Evolutionary conservation across 1,139 yeast genomes (phyloP).

Genomic region (Pichia sp.): DNA sequence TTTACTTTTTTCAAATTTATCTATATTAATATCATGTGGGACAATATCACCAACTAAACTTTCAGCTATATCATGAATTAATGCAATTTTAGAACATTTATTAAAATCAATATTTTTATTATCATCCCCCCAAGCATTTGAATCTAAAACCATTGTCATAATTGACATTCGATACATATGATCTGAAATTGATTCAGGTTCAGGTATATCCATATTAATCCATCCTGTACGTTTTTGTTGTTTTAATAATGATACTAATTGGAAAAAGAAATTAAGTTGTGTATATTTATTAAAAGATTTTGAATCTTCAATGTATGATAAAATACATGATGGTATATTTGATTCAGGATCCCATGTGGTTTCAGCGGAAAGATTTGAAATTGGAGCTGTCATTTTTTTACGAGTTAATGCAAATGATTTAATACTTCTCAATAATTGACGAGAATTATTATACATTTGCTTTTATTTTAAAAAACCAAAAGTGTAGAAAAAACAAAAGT

Average conservation of each 20-base stretch:
- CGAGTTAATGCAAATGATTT: too few relatives aligned
- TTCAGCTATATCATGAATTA: constrained; percentile 94
- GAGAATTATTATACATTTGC: too few relatives aligned
- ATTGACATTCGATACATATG: constrained; percentile 97
- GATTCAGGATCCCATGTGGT: constrained; percentile 52
- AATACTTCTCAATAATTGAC: too few relatives aligned
- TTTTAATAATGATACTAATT: constrained; percentile 70
- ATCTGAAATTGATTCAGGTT: constrained; percentile 76
- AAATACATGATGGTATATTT: constrained; percentile 50
- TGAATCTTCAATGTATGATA: constrained; percentile 32
- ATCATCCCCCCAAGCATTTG: constrained; percentile 31
- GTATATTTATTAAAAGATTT: constrained; percentile 14
- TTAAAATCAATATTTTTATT: constrained; percentile 22
- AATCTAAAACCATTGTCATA: constrained; percentile 66
- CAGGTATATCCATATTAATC: constrained; percentile 67
- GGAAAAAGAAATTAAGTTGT: constrained; percentile 57
- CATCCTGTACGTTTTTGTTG: constrained; percentile 89
- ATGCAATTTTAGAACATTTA: constrained; percentile 76
- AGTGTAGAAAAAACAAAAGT: too few relatives aligned
- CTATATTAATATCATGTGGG: constrained; percentile 55
- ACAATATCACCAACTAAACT: constrained; percentile 91
- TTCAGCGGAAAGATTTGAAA: constrained; percentile 8
- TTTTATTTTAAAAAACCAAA: too few relatives aligned
- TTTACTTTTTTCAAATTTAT: constrained; percentile 57
- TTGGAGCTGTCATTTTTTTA: constrained; percentile 4